Base-by-base conservation (phyloP, 768 basidiomycete species). In the Nidularia pulvinata region DNA sequence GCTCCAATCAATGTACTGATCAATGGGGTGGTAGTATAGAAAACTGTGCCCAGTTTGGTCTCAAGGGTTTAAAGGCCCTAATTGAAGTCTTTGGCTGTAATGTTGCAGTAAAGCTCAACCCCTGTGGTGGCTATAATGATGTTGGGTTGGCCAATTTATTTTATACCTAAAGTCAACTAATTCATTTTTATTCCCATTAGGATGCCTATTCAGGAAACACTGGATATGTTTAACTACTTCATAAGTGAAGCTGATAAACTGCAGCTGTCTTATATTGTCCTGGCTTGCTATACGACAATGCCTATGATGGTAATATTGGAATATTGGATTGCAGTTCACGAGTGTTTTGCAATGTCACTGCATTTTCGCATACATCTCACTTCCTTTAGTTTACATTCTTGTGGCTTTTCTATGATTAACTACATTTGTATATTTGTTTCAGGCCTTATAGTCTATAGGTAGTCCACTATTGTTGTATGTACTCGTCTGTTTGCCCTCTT, bases 1-100 rank as follows among this genome's bases (percentile, higher is more conserved):
- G 62, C 2, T 63, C 76, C 16, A 85, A 85, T 39, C 53, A 62
- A 86, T 85, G 6, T 86, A 85, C 5, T 78, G n/a, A n/a, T n/a
- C n/a, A n/a, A n/a, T n/a, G n/a, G n/a, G n/a, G n/a, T n/a, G n/a
- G n/a, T n/a, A n/a, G 75, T 39, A 55, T 79, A 42, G 80, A 83
- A 65, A 84, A 84, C 62, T 75, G 85, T n/a, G 62, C 74, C 1
- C 68, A 81, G 3, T 85, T 88, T 61, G 71, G 69, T 0, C 71
- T 83, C 4, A 80, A 84, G 61, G 70, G 81, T 44, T 61, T 83
- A 19, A 77, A 80, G 51, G 79, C 72, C 3, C 53, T 67, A 16
- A 54, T 55, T 0, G 68, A 71, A 36, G 66, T 81, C 36, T 80
- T 74, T 56, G 80, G 79, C 1, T 57, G 65, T 6, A 76, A 79